A percentile compares a stretch with the other conserved stretches of the same genome.
These are phyloP conservation scores for Alloteropsis semialata DNA, from an alignment of 176 grass and related monocot genomes.

Conservation along the genomic window DNA sequence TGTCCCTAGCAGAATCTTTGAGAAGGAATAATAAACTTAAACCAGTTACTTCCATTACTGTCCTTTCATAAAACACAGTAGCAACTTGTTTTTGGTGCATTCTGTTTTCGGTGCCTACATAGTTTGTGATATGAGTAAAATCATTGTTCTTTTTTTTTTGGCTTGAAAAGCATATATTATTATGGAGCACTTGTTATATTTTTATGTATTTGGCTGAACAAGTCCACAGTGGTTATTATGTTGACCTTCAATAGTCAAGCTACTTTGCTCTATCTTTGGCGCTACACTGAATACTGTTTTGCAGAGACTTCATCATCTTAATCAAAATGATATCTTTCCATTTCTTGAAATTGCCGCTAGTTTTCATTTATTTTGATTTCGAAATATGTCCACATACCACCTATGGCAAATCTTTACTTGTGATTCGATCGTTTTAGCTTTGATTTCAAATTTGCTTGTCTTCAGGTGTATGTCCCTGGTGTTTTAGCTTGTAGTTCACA, in stretches of 20 bases:
- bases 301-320: not conserved
- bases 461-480: constrained; percentile 89
- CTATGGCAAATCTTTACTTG: not conserved
- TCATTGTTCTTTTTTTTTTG: not conserved
- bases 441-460: constrained; percentile 1
- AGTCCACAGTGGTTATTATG: not conserved
- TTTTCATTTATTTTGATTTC: not conserved
- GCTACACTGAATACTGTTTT: not conserved
- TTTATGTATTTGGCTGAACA: not conserved
- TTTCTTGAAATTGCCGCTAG: not conserved
- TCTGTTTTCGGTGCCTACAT: constrained; percentile 1
- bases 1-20: not conserved
- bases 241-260: not conserved
- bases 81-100: not conserved
- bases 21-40: not conserved
- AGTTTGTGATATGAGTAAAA: not conserved
- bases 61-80: not conserved
- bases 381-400: not conserved
- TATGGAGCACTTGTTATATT: not conserved
- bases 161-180: not conserved
- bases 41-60: not conserved
- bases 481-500: constrained; percentile 95
- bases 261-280: not conserved
- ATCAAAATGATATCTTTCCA: not conserved
- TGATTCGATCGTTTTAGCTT: constrained; percentile 13